These are phyloP conservation scores for Tulasnella sp. DNA, from an alignment of 768 basidiomycete species.

Conservation along the genomic window DNA sequence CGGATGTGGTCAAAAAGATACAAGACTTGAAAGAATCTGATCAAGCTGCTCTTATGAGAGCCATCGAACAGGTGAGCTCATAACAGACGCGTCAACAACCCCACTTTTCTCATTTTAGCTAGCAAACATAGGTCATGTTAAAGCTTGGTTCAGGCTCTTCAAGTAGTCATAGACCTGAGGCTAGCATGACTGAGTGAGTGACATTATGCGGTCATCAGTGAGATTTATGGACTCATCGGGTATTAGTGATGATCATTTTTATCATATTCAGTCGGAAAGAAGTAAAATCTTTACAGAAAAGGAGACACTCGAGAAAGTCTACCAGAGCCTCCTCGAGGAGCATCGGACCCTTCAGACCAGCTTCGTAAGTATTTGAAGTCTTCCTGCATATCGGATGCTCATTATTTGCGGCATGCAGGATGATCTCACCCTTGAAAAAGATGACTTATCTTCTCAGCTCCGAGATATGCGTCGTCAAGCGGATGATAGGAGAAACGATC, in stretches of 20 bases:
- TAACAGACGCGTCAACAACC: background rate
- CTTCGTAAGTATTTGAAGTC: constrained; percentile 25
- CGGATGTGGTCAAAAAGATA: constrained; percentile 80
- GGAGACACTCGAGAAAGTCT: constrained; percentile 71
- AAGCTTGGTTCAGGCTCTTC: constrained; percentile 49
- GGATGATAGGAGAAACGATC: constrained; percentile 49
- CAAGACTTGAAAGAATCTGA: constrained; percentile 69
- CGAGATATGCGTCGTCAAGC: constrained; percentile 45
- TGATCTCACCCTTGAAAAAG: constrained; percentile 63
- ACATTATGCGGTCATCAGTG: constrained; percentile 4
- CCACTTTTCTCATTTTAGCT: background rate
- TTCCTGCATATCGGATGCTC: background rate
- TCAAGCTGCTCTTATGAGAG: constrained; percentile 84
- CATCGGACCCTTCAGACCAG: constrained; percentile 60
- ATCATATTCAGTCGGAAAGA: constrained; percentile 67
- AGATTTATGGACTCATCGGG: background rate
- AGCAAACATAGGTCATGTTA: constrained; percentile 48
- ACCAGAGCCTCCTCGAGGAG: constrained; percentile 61
- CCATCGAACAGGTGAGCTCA: constrained; percentile 70
- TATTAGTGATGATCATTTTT: constrained; percentile 75
- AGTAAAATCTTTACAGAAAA: constrained; percentile 71
- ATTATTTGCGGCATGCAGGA: constrained; percentile 33
- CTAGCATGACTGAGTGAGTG: constrained; percentile 69
- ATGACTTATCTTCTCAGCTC: constrained; percentile 55
- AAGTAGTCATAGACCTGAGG: constrained; percentile 37